Conservation (phyloP, 495 filamentous ascomycete species). For the Penicillium fimorum region DNA sequence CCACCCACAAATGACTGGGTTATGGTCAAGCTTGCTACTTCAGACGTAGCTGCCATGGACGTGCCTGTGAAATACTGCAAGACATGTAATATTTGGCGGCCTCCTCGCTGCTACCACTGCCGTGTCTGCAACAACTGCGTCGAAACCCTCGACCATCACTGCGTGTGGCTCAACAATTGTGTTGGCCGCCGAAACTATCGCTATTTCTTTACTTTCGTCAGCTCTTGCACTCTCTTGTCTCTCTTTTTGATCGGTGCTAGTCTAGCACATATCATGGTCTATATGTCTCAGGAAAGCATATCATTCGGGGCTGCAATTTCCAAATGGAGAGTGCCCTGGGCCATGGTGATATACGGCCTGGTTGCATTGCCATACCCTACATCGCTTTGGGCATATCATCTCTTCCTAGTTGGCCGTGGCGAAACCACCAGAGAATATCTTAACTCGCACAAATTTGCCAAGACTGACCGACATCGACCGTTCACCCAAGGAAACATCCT, state of each 20-base stretch:
- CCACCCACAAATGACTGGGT: constrained; percentile 90
- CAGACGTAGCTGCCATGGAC: constrained; percentile 80
- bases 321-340: constrained; percentile 76
- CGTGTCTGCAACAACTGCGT: constrained; percentile 95
- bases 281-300: constrained; percentile 55
- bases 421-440: constrained; percentile 96
- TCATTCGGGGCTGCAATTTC: constrained; percentile 66
- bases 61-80: constrained; percentile 98
- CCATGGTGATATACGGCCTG: constrained; percentile 81
- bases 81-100: constrained; percentile 94
- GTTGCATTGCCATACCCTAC: constrained; percentile 76
- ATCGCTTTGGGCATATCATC: constrained; percentile 80
- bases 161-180: constrained; percentile 99
- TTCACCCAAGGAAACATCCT: constrained; percentile 77
- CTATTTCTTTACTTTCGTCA: constrained; percentile 92
- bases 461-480: constrained; percentile 85
- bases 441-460: constrained; percentile 90
- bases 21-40: constrained; percentile 74
- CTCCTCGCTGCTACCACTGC: constrained; percentile 92
- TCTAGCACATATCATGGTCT: constrained; percentile 76
- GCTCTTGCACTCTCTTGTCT: constrained; percentile 68
- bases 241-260: constrained; percentile 73
- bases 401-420: constrained; percentile 83
- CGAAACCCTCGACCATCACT: constrained; percentile 97
- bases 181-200: constrained; percentile 97